Conservation (phyloP, 2,329 filamentous ascomycete genomes). For the Emergomyces africanus region DNA sequence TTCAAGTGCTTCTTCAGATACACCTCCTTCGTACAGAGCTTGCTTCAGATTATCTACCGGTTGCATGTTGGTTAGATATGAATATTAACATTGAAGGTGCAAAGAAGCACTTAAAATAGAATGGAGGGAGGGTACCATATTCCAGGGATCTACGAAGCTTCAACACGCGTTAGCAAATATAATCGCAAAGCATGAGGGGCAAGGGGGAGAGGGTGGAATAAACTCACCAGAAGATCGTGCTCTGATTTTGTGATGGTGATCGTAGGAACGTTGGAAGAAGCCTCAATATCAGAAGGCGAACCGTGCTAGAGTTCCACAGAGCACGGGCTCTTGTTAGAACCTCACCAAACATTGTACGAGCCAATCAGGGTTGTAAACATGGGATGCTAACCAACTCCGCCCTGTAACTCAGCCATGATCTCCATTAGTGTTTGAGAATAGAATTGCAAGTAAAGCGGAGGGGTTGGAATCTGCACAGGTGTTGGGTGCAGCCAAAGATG, state of each 20-base stretch:
- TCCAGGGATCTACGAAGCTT: slow-evolving; percentile 18
- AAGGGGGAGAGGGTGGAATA: neutral
- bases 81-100: neutral
- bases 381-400: slow-evolving; percentile 5
- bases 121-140: slow-evolving; percentile 13
- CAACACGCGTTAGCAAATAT: slow-evolving; percentile 5
- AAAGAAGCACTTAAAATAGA: neutral
- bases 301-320: slow-evolving; percentile 28
- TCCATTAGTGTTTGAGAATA: neutral
- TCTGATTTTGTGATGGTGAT: slow-evolving; percentile 49
- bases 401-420: neutral
- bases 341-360: neutral
- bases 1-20: slow-evolving; percentile 38
- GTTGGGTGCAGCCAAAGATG: neutral
- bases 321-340: neutral
- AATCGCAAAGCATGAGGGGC: slow-evolving; percentile 4
- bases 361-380: neutral
- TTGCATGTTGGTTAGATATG: neutral
- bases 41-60: slow-evolving; percentile 33
- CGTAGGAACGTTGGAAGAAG: slow-evolving; percentile 24
- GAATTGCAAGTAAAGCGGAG: neutral
- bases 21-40: slow-evolving; percentile 38
- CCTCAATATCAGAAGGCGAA: slow-evolving; percentile 24
- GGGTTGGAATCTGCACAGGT: neutral
- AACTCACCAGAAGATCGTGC: slow-evolving; percentile 45